Conservation (phyloP, 2,329 filamentous ascomycete species). For the Fusarium sp. region DNA sequence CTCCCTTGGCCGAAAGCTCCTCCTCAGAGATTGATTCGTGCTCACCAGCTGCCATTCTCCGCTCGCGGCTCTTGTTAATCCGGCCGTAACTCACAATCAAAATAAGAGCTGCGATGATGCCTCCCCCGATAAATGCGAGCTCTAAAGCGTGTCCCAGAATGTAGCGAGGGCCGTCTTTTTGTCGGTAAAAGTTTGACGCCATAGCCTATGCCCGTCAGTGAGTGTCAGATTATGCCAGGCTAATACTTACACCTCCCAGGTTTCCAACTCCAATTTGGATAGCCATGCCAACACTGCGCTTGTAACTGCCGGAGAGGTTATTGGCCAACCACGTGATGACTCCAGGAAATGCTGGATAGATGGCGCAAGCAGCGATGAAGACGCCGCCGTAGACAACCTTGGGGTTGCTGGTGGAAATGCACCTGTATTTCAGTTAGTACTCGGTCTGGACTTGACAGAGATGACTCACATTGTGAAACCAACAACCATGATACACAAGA, state of each 20-base stretch:
- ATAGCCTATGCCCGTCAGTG: constrained; percentile 61
- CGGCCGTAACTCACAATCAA: constrained; percentile 62
- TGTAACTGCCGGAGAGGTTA: constrained; percentile 75
- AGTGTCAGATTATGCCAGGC: accelerated
- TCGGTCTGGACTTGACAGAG: background rate
- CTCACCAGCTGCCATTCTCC: constrained; percentile 56
- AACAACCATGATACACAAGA: constrained; percentile 63
- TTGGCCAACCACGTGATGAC: constrained; percentile 83
- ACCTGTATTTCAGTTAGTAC: constrained; percentile 52
- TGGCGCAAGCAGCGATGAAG: constrained; percentile 80
- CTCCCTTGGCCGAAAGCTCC: constrained; percentile 68
- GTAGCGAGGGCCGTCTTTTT: constrained; percentile 60
- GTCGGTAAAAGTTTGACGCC: constrained; percentile 77
- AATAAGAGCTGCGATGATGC: constrained; percentile 57
- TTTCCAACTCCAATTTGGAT: constrained; percentile 72
- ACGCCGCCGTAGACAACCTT: constrained; percentile 77
- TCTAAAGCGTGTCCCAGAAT: constrained; percentile 63
- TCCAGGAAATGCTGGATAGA: constrained; percentile 83
- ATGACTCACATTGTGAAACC: constrained; percentile 65
- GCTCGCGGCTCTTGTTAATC: constrained; percentile 69
- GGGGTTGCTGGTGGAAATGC: constrained; percentile 67
- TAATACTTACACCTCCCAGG: constrained; percentile 58
- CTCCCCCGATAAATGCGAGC: constrained; percentile 59
- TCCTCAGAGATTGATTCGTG: constrained; percentile 55
- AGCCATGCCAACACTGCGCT: constrained; percentile 73